Evolutionary conservation across 1,284 basidiomycete species (phyloP), one percentile per base, ranked within the genome.

Genomic region (Rhodotorula sp.): DNA sequence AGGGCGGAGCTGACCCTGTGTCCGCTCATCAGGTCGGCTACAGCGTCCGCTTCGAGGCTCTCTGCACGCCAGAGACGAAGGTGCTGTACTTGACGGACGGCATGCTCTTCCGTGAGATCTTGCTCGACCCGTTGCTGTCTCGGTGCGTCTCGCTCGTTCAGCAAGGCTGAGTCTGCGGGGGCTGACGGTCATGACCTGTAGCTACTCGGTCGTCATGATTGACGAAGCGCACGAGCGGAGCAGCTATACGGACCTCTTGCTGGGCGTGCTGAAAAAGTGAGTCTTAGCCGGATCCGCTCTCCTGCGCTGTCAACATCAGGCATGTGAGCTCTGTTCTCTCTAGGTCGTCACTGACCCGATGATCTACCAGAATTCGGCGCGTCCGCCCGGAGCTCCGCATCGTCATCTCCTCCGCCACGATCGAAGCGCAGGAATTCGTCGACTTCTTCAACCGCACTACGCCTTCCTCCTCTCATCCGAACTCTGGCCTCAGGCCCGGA

Each of bases 341-440:
- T 13, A 39, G 13, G 36, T 39, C 36, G n/a, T 15, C 39, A 44
- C 39, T 44, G 39, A 44, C 13, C 19, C 3, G 11, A 3, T 44
- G 7, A 3, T 44, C 20, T 49, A 22, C 27, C 46, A 74, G 60
- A 75, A 94, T 99, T 66, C 88, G 91, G 54, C 86, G 88, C 64
- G 94, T 95, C 79, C 86, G 95, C 54, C 91, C 92, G 4, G 88
- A 90, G 11, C 85, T 99, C 55, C 86, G 96, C 30, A 83, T 99
- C 32, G 89, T 99, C 54, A 88, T 99, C 46, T 94, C 94, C 5
- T 96, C 94, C 8, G 96, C 96, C 2, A 99, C 95, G 1, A 86
- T 98, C 29, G 94, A 98, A 79, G 95, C 93, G 48, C 85, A 87
- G 57, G 86, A 88, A 19, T 93, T 99, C 76, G 82, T 90, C 51